Percentiles rank a stretch among this genome's conserved stretches.
Evolutionary conservation across 257 asterid species (phyloP).

Genomic region (Anisodus acutangulus): DNA sequence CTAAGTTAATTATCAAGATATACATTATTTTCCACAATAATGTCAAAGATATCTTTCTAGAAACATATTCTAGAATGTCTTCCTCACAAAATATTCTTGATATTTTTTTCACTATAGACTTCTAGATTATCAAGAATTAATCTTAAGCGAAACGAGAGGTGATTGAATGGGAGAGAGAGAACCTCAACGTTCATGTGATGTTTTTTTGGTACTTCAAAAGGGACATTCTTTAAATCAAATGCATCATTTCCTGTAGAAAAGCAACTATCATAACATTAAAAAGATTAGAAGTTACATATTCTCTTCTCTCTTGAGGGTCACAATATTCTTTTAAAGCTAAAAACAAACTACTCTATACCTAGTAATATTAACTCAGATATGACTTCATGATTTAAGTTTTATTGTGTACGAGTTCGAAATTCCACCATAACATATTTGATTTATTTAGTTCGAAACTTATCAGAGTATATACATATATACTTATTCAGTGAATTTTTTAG

Average conservation of each 20-base stretch:
- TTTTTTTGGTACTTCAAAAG: background rate
- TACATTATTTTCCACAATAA: background rate
- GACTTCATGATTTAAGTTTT: too few relatives aligned
- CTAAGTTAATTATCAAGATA: background rate
- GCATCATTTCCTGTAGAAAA: background rate
- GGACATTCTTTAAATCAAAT: background rate
- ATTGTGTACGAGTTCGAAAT: too few relatives aligned
- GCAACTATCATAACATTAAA: background rate
- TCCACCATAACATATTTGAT: too few relatives aligned
- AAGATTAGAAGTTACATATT: background rate
- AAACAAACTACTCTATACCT: background rate
- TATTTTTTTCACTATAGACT: background rate
- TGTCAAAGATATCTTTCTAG: too few relatives aligned
- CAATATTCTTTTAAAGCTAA: background rate
- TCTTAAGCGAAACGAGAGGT: background rate
- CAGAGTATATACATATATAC: too few relatives aligned
- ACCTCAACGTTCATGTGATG: background rate
- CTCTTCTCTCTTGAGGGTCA: background rate
- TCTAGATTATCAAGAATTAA: background rate
- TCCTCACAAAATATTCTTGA: background rate
- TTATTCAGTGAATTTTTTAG: too few relatives aligned
- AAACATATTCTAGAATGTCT: background rate
- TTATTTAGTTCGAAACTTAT: too few relatives aligned
- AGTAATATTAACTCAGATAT: too few relatives aligned
- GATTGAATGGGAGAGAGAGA: background rate